Base-by-base conservation (phyloP, 768 basidiomycete species). In the Pulveroboletus sp. region DNA sequence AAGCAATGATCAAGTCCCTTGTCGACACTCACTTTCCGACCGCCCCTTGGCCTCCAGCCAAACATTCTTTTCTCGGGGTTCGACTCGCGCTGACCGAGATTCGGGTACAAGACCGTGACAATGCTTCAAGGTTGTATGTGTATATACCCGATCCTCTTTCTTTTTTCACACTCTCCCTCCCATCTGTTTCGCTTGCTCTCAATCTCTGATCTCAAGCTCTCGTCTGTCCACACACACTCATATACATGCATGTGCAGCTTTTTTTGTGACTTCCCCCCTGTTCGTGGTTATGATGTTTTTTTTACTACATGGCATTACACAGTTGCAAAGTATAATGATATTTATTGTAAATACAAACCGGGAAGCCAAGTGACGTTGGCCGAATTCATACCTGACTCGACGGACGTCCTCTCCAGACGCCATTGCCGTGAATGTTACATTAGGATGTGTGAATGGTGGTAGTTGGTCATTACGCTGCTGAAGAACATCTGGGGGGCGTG, bases 121-220 rank as follows among this genome's bases (percentile, higher is more conserved):
- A 48, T 14, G 31, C 38, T 44, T 44, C 42, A 46, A 12, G 35
- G 27, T 43, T 55, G 41, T 32, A n/a, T 49, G 30, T 56, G 21
- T 56, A 49, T 58, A 62, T 62, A 62, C 56, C 62, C 59, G 0
- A 18, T 32, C 21, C 24, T 21, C 35, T 32, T 21, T 36, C 15
- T 27, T 41, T 43, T 27, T 37, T 12, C 15, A n/a, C 6, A 15
- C 41, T 26, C 28, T 1, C 8, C 15, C 6, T 21, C 33, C 37
- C 8, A 40, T 50, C 54, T 52, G 36, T 27, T 21, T 48, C 39
- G 28, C 52, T 50, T 45, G 35, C 50, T 51, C 31, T 47, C 43
- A 2, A 50, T 50, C 48, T 43, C 43, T 21, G 8, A 50, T 60
- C 52, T 46, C 46, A 50, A 50, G 39, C 47, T 40, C 33, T 1